Percentiles rank a stretch among this genome's conserved stretches.
Conservation (phyloP, 148 eudicot genomes). For the Rhododendron williamsianum region DNA sequence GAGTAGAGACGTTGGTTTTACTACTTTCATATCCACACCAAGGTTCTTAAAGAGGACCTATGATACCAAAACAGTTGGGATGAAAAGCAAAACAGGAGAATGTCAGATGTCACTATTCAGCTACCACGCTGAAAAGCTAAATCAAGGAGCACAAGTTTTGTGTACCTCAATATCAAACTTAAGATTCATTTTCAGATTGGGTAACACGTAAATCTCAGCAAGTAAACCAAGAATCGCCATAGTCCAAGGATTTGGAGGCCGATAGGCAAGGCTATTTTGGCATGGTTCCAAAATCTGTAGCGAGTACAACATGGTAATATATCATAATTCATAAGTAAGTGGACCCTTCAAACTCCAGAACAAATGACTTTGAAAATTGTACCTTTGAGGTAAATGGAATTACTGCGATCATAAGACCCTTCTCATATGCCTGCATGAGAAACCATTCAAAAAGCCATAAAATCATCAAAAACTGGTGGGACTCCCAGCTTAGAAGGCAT, state of each 20-base stretch:
- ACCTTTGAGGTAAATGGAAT: slow-evolving; percentile 24
- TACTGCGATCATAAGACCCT: slow-evolving; percentile 24
- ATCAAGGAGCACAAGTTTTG: not conserved
- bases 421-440: slow-evolving; percentile 21
- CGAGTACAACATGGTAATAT: not conserved
- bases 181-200: slow-evolving; percentile 25
- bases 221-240: slow-evolving; percentile 17
- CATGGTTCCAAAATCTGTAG: slow-evolving; percentile 21
- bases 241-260: slow-evolving; percentile 22
- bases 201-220: slow-evolving; percentile 20
- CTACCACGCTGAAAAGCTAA: not conserved
- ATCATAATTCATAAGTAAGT: not conserved
- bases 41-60: slow-evolving; percentile 21
- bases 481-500: not conserved
- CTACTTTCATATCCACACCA: slow-evolving; percentile 18
- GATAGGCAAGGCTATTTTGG: slow-evolving; percentile 18
- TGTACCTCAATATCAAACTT: slow-evolving; percentile 24
- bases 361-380: not conserved
- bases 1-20: slow-evolving; percentile 18
- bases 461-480: not conserved
- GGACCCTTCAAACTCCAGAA: not conserved
- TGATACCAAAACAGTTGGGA: not conserved
- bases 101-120: not conserved
- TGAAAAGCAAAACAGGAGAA: not conserved
- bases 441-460: not conserved